Percentiles rank a stretch among this genome's conserved stretches.
Evolutionary conservation across 495 filamentous ascomycete species (phyloP).

Genomic region (Evernia prunastri): DNA sequence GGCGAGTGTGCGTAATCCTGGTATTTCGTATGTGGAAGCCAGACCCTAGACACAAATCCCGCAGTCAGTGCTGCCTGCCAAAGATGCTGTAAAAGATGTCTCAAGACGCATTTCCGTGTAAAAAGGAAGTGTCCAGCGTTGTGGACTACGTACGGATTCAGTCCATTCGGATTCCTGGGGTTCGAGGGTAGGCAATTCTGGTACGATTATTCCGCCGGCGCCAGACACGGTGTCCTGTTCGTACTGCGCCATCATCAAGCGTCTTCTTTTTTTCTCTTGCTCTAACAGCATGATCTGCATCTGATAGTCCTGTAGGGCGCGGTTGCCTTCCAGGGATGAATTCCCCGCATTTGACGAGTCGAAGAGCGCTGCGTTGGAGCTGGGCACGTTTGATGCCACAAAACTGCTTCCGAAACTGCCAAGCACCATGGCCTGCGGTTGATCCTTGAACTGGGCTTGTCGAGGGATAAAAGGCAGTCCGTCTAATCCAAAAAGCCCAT

Average conservation of each 20-base stretch:
- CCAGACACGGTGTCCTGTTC: not conserved
- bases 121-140: too few relatives aligned
- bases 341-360: not conserved
- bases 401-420: not conserved
- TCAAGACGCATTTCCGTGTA: too few relatives aligned
- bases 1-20: constrained; percentile 43
- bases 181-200: constrained; percentile 20
- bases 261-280: not conserved
- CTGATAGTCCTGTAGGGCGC: not conserved
- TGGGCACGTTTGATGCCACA: too few relatives aligned
- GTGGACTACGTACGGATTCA: too few relatives aligned
- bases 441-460: not conserved
- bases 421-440: not conserved
- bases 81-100: too few relatives aligned
- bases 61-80: not conserved
- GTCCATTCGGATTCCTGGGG: constrained; percentile 33
- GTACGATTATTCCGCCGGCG: constrained; percentile 13
- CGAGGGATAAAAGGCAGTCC: not conserved
- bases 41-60: constrained; percentile 33
- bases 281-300: not conserved
- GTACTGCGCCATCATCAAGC: not conserved
- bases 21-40: constrained; percentile 57
- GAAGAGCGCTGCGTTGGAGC: not conserved
- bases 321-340: not conserved
- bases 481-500: constrained; percentile 14